phyloP scores from a whole-genome alignment of 345 rosid genomes.

The Melaleuca quinquenervia region DNA sequence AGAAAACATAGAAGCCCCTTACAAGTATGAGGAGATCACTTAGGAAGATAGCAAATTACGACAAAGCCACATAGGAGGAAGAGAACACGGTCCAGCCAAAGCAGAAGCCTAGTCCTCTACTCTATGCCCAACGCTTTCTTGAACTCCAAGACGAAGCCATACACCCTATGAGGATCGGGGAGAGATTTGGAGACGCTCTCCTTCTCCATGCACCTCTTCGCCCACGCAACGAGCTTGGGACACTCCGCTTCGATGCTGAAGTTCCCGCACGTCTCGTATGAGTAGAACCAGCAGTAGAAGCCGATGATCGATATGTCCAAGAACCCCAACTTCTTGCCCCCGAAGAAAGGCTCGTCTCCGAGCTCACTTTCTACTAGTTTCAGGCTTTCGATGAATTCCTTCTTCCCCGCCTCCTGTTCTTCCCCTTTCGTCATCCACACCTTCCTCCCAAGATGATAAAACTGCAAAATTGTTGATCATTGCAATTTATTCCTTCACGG shows the following conservation, averaged over 20 bases:
- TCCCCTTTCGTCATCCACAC: slow-evolving; percentile 4
- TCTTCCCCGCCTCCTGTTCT: slow-evolving; percentile 12
- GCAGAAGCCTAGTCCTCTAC: neutral
- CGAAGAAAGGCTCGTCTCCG: slow-evolving; percentile 18
- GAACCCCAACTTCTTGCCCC: slow-evolving; percentile 12
- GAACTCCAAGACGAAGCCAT: neutral
- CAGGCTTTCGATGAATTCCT: slow-evolving; percentile 12
- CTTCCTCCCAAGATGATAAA: slow-evolving; percentile 1
- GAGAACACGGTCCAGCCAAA: neutral
- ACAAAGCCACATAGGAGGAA: neutral
- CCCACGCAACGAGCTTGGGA: slow-evolving; percentile 24
- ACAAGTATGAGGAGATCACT: neutral
- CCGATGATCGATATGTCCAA: slow-evolving; percentile 13
- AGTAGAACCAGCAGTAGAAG: slow-evolving; percentile 6
- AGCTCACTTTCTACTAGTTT: slow-evolving; percentile 17
- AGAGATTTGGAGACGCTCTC: slow-evolving; percentile 16
- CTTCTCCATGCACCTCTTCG: slow-evolving; percentile 23
- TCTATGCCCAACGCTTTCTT: slow-evolving; percentile 9
- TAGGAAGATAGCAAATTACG: neutral
- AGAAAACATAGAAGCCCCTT: neutral
- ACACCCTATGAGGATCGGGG: slow-evolving; percentile 5
- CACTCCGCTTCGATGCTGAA: slow-evolving; percentile 17
- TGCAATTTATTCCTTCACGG: neutral
- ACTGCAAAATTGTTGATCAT: neutral
- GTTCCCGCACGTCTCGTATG: slow-evolving; percentile 11